Evolutionary conservation across 441 rosid species (phyloP).

Genomic region (Populus tomentosa): DNA sequence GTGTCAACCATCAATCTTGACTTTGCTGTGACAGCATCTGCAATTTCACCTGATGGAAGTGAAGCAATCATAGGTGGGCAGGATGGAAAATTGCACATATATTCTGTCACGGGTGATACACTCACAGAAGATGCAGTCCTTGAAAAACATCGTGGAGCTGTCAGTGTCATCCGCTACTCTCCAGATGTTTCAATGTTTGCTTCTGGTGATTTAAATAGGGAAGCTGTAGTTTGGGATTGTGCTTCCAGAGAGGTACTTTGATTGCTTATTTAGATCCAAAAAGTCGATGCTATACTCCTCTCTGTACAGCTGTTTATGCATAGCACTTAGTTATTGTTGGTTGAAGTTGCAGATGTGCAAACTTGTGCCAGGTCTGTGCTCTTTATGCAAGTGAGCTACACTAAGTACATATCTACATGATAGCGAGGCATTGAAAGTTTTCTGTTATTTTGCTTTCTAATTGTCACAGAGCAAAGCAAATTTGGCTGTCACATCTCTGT

Average conservation of each 20-base stretch:
- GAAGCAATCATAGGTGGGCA: constrained; percentile 87
- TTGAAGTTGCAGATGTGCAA: neutral
- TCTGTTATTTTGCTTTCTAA: neutral
- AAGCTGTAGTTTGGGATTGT: constrained; percentile 89
- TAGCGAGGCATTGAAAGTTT: neutral
- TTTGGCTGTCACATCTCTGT: neutral
- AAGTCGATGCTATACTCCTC: neutral
- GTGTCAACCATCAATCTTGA: constrained; percentile 72
- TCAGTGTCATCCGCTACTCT: constrained; percentile 76
- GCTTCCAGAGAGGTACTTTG: constrained; percentile 65
- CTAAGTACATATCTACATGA: neutral
- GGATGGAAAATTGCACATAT: constrained; percentile 79
- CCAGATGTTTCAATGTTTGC: constrained; percentile 94
- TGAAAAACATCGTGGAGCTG: constrained; percentile 89
- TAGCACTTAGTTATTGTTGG: neutral
- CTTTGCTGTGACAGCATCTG: constrained; percentile 76
- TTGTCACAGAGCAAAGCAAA: neutral
- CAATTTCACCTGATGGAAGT: constrained; percentile 78
- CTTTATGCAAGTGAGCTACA: neutral
- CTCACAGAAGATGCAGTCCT: constrained; percentile 73
- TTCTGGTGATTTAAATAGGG: constrained; percentile 86
- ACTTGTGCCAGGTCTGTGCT: neutral
- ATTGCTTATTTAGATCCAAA: neutral
- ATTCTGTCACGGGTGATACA: constrained; percentile 62
- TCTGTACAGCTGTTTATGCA: neutral